phyloP scores from a whole-genome alignment of 139 green algal genomes.

The Closterium sp. region DNA sequence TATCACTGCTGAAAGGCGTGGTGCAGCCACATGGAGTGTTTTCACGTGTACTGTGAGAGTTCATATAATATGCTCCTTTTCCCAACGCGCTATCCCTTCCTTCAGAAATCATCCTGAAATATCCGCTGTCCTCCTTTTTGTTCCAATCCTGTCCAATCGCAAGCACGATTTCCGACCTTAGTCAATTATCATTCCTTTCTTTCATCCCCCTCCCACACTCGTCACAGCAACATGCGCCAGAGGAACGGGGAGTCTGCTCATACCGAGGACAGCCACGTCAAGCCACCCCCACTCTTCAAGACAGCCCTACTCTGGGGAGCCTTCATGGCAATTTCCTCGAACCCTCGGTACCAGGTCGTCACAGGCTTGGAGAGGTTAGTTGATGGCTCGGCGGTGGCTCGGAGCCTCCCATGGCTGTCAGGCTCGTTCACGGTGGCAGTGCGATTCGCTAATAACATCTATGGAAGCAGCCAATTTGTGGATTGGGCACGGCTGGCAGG shows the following conservation, averaged over 20 bases:
- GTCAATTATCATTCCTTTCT: not conserved
- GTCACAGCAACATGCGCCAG: not conserved
- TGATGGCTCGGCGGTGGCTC: slow-evolving; percentile 24
- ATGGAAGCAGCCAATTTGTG: slow-evolving; percentile 65
- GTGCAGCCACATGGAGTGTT: too few relatives aligned
- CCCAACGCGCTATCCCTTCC: too few relatives aligned
- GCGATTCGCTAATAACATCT: slow-evolving; percentile 93
- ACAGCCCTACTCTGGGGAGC: slow-evolving; percentile 54
- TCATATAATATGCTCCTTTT: too few relatives aligned
- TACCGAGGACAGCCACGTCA: not conserved
- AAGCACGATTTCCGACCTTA: too few relatives aligned
- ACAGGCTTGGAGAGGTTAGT: slow-evolving; percentile 50
- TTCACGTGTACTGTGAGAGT: too few relatives aligned
- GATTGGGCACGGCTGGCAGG: slow-evolving; percentile 91
- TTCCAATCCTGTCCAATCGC: too few relatives aligned
- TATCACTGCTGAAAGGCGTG: too few relatives aligned
- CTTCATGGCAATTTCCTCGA: slow-evolving; percentile 96
- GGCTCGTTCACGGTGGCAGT: slow-evolving; percentile 83
- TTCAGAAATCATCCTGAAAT: too few relatives aligned
- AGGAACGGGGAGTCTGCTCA: not conserved
- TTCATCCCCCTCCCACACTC: not conserved
- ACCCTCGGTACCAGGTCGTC: slow-evolving; percentile 80
- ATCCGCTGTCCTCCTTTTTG: too few relatives aligned
- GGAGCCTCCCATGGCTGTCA: slow-evolving; percentile 51
- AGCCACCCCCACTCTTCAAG: not conserved